phyloP scores from a whole-genome alignment of 2,329 filamentous ascomycete species.

The Raffaelea deltoideospora region DNA sequence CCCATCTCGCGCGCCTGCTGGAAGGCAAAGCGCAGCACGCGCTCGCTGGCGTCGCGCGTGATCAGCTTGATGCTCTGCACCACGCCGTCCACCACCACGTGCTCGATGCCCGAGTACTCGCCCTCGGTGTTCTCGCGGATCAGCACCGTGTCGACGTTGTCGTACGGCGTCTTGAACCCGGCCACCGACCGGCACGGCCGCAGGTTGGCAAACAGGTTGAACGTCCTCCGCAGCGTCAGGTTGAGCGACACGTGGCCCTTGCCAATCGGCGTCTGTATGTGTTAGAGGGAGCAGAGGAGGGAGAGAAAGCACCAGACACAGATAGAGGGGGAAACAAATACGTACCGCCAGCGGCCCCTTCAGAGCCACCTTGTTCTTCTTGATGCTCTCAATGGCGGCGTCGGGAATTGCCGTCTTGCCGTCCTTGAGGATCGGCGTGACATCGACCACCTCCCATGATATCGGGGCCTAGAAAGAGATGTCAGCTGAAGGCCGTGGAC shows the following conservation, averaged over 20 bases:
- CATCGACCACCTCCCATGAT: constrained; percentile 94
- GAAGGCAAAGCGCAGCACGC: constrained; percentile 94
- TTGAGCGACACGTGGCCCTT: constrained; percentile 99
- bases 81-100: constrained; percentile 92
- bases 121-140: constrained; percentile 99
- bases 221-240: constrained; percentile 93
- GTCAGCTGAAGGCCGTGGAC: background rate
- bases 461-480: constrained; percentile 53
- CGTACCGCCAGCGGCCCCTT: constrained; percentile 92
- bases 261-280: constrained; percentile 67
- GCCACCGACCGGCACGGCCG: constrained; percentile 94
- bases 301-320: background rate
- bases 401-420: constrained; percentile 93
- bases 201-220: constrained; percentile 99
- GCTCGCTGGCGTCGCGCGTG: constrained; percentile 84
- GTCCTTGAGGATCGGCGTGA: constrained; percentile 83
- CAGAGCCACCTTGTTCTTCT: constrained; percentile 90
- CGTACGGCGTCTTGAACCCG: constrained; percentile 97
- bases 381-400: constrained; percentile 82
- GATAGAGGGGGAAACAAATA: constrained; percentile 13
- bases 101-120: constrained; percentile 98
- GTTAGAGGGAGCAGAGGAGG: background rate
- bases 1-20: constrained; percentile 90
- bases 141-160: constrained; percentile 89
- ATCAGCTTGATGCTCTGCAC: constrained; percentile 99